These are phyloP conservation scores for Boletales sp. DNA, from an alignment of 768 basidiomycete species.

Conservation along the genomic window DNA sequence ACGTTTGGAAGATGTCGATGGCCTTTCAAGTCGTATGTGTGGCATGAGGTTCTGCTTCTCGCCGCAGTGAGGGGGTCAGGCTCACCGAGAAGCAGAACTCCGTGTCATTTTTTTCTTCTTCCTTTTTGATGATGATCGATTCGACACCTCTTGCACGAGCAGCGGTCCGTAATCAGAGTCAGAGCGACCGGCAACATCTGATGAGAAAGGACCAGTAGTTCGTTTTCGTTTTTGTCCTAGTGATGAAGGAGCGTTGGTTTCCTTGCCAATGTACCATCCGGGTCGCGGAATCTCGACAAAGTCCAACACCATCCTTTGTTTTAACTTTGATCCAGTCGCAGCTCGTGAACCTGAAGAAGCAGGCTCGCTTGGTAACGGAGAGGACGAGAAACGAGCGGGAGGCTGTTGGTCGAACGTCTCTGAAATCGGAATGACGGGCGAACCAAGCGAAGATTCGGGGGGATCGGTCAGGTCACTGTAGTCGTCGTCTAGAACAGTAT, in stretches of 20 bases:
- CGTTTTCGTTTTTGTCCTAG: slow-evolving; percentile 15
- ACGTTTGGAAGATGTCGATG: slow-evolving; percentile 2
- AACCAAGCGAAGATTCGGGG: slow-evolving; percentile 15
- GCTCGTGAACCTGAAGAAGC: not conserved
- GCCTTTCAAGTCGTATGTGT: slow-evolving; percentile 23
- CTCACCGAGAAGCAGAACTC: slow-evolving; percentile 31
- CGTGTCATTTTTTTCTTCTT: slow-evolving; percentile 17
- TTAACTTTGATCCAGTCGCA: not conserved
- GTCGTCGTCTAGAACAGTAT: slow-evolving; percentile 7
- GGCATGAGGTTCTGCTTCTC: slow-evolving; percentile 27
- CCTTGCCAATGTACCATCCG: slow-evolving; percentile 6
- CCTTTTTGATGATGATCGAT: slow-evolving; percentile 6
- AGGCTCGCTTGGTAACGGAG: not conserved
- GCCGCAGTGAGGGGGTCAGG: slow-evolving; percentile 25
- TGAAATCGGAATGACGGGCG: not conserved
- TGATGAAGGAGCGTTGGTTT: not conserved
- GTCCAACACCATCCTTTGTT: slow-evolving; percentile 20
- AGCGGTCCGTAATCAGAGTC: not conserved
- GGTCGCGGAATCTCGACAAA: slow-evolving; percentile 19
- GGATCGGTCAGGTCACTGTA: slow-evolving; percentile 31
- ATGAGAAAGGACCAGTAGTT: not conserved
- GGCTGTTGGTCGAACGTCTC: not conserved
- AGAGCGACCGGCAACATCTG: not conserved
- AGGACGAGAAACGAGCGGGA: not conserved
- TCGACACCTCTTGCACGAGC: not conserved